Conservation (phyloP, 345 rosid species). For the Tarenaya hassleriana region DNA sequence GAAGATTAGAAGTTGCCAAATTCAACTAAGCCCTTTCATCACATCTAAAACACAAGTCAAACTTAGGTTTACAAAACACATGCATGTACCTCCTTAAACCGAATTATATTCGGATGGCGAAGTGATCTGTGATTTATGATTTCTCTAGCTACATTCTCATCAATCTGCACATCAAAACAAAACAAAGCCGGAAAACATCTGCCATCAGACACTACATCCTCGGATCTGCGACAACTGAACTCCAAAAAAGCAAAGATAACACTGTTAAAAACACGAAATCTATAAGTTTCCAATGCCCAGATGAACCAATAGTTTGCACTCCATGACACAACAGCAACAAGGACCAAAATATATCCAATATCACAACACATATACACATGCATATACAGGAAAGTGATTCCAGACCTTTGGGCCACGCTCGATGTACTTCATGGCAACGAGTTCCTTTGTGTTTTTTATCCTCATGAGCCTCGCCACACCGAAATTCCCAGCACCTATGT, state of each 20-base stretch:
- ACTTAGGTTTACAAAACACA: not conserved
- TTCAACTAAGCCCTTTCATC: not conserved
- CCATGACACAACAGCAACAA: not conserved
- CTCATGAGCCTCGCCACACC: conserved; percentile 89
- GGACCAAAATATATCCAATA: no score
- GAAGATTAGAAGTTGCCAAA: not conserved
- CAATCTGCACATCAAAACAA: conserved; percentile 46
- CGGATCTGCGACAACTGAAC: not conserved
- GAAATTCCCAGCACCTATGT: conserved; percentile 84
- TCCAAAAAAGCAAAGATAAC: not conserved
- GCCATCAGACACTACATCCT: not conserved
- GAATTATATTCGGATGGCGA: conserved; percentile 84
- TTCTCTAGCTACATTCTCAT: conserved; percentile 85
- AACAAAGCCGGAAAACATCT: not conserved
- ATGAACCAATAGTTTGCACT: not conserved
- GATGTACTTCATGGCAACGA: conserved; percentile 89
- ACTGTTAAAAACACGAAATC: not conserved
- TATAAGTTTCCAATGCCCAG: not conserved
- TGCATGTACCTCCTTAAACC: conserved; percentile 66
- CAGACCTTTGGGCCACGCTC: conserved; percentile 79
- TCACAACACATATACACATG: not conserved
- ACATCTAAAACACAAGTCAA: conserved; percentile 3
- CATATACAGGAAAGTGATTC: not conserved
- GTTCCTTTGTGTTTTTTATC: conserved; percentile 68
- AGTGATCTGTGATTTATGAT: conserved; percentile 82